These are phyloP conservation scores for Ascochyta fabae DNA, from an alignment of 2,329 filamentous ascomycete species.

Conservation along the genomic window DNA sequence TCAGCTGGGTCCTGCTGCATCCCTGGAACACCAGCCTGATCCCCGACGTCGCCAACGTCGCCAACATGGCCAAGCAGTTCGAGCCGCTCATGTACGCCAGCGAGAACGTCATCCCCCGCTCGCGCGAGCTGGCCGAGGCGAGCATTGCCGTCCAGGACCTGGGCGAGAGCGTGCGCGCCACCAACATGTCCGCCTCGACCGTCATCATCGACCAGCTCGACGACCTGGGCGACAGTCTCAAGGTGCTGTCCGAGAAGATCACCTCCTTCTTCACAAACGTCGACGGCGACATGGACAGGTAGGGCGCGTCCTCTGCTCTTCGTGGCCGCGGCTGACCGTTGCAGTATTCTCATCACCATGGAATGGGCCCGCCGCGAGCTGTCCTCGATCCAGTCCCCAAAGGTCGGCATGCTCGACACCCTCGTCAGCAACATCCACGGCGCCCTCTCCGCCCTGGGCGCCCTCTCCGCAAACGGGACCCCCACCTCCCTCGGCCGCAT, in stretches of 20 bases:
- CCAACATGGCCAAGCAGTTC: conserved; percentile 86
- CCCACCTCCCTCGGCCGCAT: conserved; percentile 74
- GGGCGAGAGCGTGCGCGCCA: conserved; percentile 84
- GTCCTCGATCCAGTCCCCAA: conserved; percentile 52
- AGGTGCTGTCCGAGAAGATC: conserved; percentile 81
- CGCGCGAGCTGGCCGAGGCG: conserved; percentile 87
- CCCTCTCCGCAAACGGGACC: conserved; percentile 48
- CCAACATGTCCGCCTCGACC: conserved; percentile 88
- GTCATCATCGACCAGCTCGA: conserved; percentile 87
- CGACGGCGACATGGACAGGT: conserved; percentile 88
- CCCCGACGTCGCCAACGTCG: conserved; percentile 89
- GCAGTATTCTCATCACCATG: conserved; percentile 88
- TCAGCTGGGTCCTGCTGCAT: conserved; percentile 70
- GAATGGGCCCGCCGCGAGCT: conserved; percentile 93
- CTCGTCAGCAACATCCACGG: conserved; percentile 85
- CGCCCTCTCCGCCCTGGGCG: conserved; percentile 68
- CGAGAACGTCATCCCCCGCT: conserved; percentile 84
- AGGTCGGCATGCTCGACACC: conserved; percentile 67
- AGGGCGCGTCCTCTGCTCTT: conserved; percentile 39
- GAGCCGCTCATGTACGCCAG: conserved; percentile 96
- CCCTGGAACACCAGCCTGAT: conserved; percentile 71
- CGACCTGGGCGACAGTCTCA: conserved; percentile 82
- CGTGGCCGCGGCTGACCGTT: conserved; percentile 18
- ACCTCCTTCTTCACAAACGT: conserved; percentile 93
- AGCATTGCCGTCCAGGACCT: conserved; percentile 95